Evolutionary conservation across 257 asterid species (phyloP).

Genomic region (Nicotiana paniculata): DNA sequence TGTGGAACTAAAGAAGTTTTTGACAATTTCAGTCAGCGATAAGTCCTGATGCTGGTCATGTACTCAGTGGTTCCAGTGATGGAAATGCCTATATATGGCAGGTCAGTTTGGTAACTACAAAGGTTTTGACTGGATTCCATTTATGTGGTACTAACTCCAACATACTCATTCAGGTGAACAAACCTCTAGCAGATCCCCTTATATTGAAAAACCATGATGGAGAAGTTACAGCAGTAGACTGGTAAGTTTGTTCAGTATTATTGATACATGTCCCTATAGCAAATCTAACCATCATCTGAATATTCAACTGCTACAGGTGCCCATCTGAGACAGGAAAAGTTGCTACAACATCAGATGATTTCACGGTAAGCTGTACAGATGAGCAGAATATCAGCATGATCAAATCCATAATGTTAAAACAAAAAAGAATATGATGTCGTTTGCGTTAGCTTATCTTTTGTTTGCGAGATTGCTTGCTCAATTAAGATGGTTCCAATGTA

Average conservation of each 20-base stretch:
- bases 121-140: background rate
- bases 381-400: background rate
- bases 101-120: conserved; percentile 27
- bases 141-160: background rate
- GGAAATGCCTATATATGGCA: conserved; percentile 93
- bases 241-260: conserved; percentile 34
- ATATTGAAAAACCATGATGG: conserved; percentile 64
- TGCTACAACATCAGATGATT: conserved; percentile 91
- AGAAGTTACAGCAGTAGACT: conserved; percentile 88
- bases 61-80: conserved; percentile 88
- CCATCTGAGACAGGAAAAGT: conserved; percentile 74
- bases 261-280: background rate
- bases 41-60: conserved; percentile 87
- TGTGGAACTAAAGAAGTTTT: background rate
- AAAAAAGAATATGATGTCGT: background rate
- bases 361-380: conserved; percentile 54
- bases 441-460: background rate
- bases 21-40: conserved; percentile 55
- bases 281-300: conserved; percentile 5
- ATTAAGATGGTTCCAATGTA: background rate
- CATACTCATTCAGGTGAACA: conserved; percentile 44
- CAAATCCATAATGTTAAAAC: background rate
- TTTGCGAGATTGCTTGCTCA: background rate
- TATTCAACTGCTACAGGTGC: conserved; percentile 45
- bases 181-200: conserved; percentile 58